These are phyloP conservation scores for Aspergillus costaricaensis DNA, from an alignment of 2,329 filamentous ascomycete species.

Conservation along the genomic window DNA sequence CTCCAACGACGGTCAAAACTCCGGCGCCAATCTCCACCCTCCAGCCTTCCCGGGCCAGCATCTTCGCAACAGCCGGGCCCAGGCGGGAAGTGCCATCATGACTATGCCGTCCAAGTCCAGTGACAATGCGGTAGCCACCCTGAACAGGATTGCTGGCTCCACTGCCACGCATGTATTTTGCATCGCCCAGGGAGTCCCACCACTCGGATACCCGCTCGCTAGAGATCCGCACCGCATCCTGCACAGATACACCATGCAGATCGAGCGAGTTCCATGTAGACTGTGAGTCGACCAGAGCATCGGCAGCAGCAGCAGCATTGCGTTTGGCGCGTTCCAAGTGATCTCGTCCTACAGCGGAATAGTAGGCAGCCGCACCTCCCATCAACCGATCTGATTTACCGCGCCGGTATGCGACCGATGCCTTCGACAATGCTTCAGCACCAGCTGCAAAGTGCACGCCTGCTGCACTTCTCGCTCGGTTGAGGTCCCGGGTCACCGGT, in stretches of 20 bases:
- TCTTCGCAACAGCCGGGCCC: slow-evolving; percentile 76
- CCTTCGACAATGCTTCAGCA: slow-evolving; percentile 57
- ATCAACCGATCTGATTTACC: slow-evolving; percentile 72
- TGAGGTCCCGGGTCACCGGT: slow-evolving; percentile 22
- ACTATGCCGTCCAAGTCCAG: slow-evolving; percentile 78
- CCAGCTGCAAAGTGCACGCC: slow-evolving; percentile 51
- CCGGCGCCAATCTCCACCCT: slow-evolving; percentile 73
- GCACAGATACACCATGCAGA: slow-evolving; percentile 79
- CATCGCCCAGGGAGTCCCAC: slow-evolving; percentile 75
- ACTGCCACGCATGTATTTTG: slow-evolving; percentile 51
- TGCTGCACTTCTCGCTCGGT: slow-evolving; percentile 41
- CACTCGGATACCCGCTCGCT: slow-evolving; percentile 66
- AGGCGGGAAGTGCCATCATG: slow-evolving; percentile 73
- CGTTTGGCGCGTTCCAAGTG: slow-evolving; percentile 59
- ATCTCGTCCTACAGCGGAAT: slow-evolving; percentile 69
- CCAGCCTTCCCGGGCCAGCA: slow-evolving; percentile 79
- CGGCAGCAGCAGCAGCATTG: slow-evolving; percentile 67
- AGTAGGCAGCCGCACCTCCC: slow-evolving; percentile 74
- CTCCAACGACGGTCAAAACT: slow-evolving; percentile 68
- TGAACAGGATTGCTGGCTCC: slow-evolving; percentile 44
- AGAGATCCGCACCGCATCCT: slow-evolving; percentile 78
- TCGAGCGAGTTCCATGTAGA: slow-evolving; percentile 67
- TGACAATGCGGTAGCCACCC: slow-evolving; percentile 72
- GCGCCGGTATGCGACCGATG: slow-evolving; percentile 59
- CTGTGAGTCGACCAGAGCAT: slow-evolving; percentile 68